Base-by-base conservation (phyloP, 2,329 filamentous ascomycete species). In the Penicillium freii region DNA sequence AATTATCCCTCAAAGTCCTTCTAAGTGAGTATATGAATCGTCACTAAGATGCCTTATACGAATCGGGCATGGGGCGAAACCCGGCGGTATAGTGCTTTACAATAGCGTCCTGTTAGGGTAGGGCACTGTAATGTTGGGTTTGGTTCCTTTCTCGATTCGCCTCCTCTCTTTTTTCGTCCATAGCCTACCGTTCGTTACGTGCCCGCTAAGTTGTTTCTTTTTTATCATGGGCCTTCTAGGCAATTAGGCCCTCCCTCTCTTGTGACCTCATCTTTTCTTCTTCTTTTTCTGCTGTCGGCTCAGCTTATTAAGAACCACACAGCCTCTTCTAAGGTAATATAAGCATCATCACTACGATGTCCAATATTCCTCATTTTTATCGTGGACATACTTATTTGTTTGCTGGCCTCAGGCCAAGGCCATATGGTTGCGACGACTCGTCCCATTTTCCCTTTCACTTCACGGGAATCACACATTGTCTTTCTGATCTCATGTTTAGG, bases 51-150 rank as follows among this genome's bases (percentile, higher is more conserved):
- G 5, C 0, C n/a, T 10, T 11, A 2, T 8, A 2, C 6, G 7
- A 7, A 8, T 31, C 4, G 2, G 2, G 1, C 10, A 19, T 3
- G 10, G 17, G 0, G 3, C 29, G 1, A 27, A 19, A 4, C n/a
- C 27, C 31, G 31, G n/a, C 27, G 27, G 43, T 31, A 45, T 29
- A 45, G 10, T 45, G 11, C 43, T 15, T 10, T 31, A 2, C 43
- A 45, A 27, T 31, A n/a, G n/a, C 10, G 17, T 13, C 8, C 43
- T 1, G 27, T 31, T 45, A 31, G n/a, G 31, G 43, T 4, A 31
- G n/a, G 4, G 10, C 8, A 6, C 11, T 45, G 2, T 45, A 29
- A 7, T 5, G 5, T n/a, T 31, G 31, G 43, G 5, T 13, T 13
- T 31, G 2, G 43, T 45, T 15, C n/a, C n/a, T 15, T 36, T 36